Evolutionary conservation across 2,329 filamentous ascomycete species (phyloP).

Genomic region (Colletotrichum plurivorum): DNA sequence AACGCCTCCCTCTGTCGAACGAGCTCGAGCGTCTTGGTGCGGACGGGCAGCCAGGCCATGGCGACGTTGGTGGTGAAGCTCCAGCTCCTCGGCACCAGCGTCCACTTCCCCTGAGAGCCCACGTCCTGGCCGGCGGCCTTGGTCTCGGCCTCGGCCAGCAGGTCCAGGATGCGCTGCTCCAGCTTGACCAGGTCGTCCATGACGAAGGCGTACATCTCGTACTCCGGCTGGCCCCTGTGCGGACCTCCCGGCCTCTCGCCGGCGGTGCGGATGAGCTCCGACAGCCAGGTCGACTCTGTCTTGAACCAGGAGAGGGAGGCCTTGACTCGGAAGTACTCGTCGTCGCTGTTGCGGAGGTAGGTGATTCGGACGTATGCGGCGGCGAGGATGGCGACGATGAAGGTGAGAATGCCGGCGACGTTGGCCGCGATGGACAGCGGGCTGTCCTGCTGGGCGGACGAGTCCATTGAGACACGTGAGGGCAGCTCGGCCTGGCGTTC

Average conservation of each 20-base stretch:
- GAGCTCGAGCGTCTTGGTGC: slow-evolving; percentile 60
- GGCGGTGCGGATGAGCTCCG: slow-evolving; percentile 54
- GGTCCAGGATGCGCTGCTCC: slow-evolving; percentile 59
- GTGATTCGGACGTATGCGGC: slow-evolving; percentile 59
- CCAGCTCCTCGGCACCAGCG: slow-evolving; percentile 54
- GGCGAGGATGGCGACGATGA: slow-evolving; percentile 60
- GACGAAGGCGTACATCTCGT: slow-evolving; percentile 63
- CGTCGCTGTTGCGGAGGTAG: slow-evolving; percentile 61
- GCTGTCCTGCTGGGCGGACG: slow-evolving; percentile 51
- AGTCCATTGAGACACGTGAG: slow-evolving; percentile 13
- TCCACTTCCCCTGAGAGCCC: slow-evolving; percentile 50
- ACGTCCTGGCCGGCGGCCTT: slow-evolving; percentile 44
- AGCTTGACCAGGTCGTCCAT: slow-evolving; percentile 62
- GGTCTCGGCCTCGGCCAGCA: slow-evolving; percentile 59
- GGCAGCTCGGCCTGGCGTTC: too few species aligned
- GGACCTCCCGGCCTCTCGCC: slow-evolving; percentile 30
- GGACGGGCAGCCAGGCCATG: slow-evolving; percentile 60
- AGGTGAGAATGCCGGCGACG: slow-evolving; percentile 62
- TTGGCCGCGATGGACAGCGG: slow-evolving; percentile 61
- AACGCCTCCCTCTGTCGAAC: slow-evolving; percentile 61
- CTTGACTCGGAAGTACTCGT: slow-evolving; percentile 64
- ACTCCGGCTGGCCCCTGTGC: slow-evolving; percentile 50
- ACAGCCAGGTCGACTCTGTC: slow-evolving; percentile 62
- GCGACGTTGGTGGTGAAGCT: slow-evolving; percentile 56
- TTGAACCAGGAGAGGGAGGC: slow-evolving; percentile 63